Evolutionary conservation across 139 green algal genomes (phyloP).

Genomic region (Astrephomene gubernaculifera): DNA sequence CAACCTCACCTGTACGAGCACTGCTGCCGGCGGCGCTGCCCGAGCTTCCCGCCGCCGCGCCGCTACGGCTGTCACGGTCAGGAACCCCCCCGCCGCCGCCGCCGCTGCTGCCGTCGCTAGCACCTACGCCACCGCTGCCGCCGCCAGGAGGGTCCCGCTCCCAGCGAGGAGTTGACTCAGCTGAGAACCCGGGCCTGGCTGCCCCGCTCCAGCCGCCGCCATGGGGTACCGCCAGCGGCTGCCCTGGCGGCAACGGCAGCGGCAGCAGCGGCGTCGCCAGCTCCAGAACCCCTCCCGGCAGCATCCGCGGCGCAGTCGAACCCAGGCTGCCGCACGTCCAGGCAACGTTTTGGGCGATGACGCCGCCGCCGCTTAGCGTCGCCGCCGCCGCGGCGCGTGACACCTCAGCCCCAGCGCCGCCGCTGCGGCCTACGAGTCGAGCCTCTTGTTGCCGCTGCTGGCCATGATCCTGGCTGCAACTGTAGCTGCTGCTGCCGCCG

Average conservation of each 20-base stretch:
- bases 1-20: too few relatives aligned
- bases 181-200: too few relatives aligned
- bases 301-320: background rate
- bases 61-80: too few relatives aligned
- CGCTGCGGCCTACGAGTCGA: background rate
- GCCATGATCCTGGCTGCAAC: slow-evolving; percentile 1
- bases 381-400: background rate
- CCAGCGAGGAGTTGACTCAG: too few relatives aligned
- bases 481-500: slow-evolving; percentile 24
- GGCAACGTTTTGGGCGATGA: background rate
- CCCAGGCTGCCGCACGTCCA: background rate
- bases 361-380: background rate
- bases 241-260: background rate
- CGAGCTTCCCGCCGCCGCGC: too few relatives aligned
- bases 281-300: slow-evolving; percentile 4
- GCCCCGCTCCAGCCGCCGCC: too few relatives aligned
- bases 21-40: too few relatives aligned
- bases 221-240: background rate
- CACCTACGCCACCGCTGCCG: background rate
- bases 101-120: background rate
- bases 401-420: background rate
- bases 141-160: too few relatives aligned
- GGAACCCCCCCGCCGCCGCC: background rate
- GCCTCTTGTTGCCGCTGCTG: background rate
- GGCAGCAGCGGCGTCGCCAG: slow-evolving; percentile 19